These are phyloP conservation scores for Xylariaceae sp. DNA, from an alignment of 2,329 filamentous ascomycete genomes.

Conservation along the genomic window DNA sequence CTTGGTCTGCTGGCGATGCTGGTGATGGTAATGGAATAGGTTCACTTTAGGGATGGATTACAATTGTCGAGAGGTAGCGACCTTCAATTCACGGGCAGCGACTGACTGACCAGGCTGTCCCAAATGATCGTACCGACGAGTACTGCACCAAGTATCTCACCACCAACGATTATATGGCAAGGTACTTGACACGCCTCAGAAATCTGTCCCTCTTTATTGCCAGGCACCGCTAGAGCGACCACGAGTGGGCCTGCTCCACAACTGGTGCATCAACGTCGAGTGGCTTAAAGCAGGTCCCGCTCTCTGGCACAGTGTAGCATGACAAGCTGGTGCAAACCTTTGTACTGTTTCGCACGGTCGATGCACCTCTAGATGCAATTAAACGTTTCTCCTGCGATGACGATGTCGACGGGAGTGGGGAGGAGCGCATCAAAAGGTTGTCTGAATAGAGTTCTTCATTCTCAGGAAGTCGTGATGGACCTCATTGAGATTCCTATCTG, in stretches of 20 bases:
- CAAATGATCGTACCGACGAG: constrained; percentile 8
- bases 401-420: too few relatives aligned
- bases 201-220: constrained; percentile 31
- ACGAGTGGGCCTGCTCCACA: neutral
- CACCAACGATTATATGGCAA: neutral
- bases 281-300: too few relatives aligned
- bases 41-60: neutral
- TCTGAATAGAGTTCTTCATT: too few relatives aligned
- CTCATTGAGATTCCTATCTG: too few relatives aligned
- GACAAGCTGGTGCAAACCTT: too few relatives aligned
- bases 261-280: neutral
- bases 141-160: constrained; percentile 1
- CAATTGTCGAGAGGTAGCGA: neutral
- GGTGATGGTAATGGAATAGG: neutral
- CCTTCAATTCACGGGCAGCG: constrained; percentile 12
- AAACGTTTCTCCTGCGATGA: too few relatives aligned
- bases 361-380: too few relatives aligned
- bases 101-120: constrained; percentile 15
- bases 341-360: too few relatives aligned
- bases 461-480: too few relatives aligned
- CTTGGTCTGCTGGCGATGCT: constrained; percentile 7
- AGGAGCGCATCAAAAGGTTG: too few relatives aligned
- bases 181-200: constrained; percentile 15
- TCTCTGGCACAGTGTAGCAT: too few relatives aligned
- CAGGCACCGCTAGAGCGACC: neutral